Conservation (phyloP, 2,329 filamentous ascomycete species). For the Colletotrichum higginsianum region DNA sequence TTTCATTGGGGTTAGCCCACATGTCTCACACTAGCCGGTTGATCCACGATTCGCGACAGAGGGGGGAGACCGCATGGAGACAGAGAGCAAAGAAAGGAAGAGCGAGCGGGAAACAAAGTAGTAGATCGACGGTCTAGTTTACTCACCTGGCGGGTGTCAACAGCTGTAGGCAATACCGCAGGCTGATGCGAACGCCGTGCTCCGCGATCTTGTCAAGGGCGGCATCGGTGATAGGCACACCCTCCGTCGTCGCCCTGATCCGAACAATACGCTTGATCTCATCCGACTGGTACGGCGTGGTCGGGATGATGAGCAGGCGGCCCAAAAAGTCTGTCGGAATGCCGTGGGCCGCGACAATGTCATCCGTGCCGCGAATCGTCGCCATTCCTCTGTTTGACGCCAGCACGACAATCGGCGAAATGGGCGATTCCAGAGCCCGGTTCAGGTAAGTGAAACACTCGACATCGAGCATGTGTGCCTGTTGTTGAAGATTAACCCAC, state of each 20-base stretch:
- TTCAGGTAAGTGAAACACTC: conserved; percentile 99
- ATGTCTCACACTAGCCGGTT: conserved; percentile 49
- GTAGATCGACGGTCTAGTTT: conserved; percentile 5
- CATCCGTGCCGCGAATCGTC: conserved; percentile 88
- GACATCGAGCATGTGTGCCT: conserved; percentile 99
- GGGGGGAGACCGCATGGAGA: conserved; percentile 18
- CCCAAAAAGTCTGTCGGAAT: conserved; percentile 94
- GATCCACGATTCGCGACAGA: conserved; percentile 30
- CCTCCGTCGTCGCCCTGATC: conserved; percentile 86
- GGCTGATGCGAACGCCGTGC: conserved; percentile 88
- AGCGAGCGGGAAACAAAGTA: conserved; percentile 13
- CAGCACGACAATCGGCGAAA: conserved; percentile 96
- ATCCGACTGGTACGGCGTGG: conserved; percentile 86
- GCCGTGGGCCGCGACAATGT: conserved; percentile 89
- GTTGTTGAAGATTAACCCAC: conserved; percentile 44
- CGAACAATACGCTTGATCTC: conserved; percentile 95
- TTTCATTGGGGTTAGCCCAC: conserved; percentile 55
- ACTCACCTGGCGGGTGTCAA: conserved; percentile 84
- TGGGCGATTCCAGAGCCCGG: conserved; percentile 93
- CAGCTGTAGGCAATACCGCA: conserved; percentile 94
- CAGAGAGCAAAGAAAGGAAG: conserved; percentile 32
- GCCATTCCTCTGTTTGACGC: conserved; percentile 97
- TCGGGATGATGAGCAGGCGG: conserved; percentile 95
- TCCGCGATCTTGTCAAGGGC: conserved; percentile 90
- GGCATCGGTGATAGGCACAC: conserved; percentile 82